Evolutionary conservation across 208 protist genomes (phyloP), one percentile per base, ranked within the genome.

Genomic region (Leishmania tarentolae): DNA sequence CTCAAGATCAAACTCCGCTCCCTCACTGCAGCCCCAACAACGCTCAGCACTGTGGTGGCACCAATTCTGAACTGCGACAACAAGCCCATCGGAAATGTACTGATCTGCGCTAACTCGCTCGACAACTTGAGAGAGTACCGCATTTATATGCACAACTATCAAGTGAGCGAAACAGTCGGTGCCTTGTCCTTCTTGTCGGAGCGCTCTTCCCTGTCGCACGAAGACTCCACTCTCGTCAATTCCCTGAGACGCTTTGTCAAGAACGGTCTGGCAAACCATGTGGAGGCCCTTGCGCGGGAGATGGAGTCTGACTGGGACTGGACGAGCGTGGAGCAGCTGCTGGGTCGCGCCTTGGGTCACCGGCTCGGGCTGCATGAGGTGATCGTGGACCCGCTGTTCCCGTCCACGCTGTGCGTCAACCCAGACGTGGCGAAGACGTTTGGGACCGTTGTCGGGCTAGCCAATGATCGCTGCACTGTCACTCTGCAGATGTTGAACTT

Each of bases 251-350:
- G 86, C 21, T 96, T 98, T 79, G 75, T 92, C 46, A 72, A 78
- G n/a, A 93, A 85, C 76, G 81, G 86, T 17, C 79, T 84, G 7
- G 87, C 89, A 6, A 90, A 88, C 79, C 84, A 91, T 31, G 82
- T 96, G 28, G 90, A 95, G 50, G 83, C 91, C 44, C 76, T 94
- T 2, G 92, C 92, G 15, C 89, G 91, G 28, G 93, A 87, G 72
- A 96, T 98, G 94, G 78, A 91, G 76, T 87, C 91, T 19, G 93
- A 96, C 63, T 98, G 94, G 94, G 94, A 98, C 84, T 98, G 94
- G 93, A 97, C 94, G 0, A 96, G 88, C 73, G 88, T 90, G 47
- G 92, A 98, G 66, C 93, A 95, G 71, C 83, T 98, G 59, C 83
- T 96, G 13, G 93, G 91, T 65, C 86, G 88, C 24, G 90, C 87